phyloP scores from a whole-genome alignment of 805 yeast species.

The Suhomyces kilbournensis region DNA sequence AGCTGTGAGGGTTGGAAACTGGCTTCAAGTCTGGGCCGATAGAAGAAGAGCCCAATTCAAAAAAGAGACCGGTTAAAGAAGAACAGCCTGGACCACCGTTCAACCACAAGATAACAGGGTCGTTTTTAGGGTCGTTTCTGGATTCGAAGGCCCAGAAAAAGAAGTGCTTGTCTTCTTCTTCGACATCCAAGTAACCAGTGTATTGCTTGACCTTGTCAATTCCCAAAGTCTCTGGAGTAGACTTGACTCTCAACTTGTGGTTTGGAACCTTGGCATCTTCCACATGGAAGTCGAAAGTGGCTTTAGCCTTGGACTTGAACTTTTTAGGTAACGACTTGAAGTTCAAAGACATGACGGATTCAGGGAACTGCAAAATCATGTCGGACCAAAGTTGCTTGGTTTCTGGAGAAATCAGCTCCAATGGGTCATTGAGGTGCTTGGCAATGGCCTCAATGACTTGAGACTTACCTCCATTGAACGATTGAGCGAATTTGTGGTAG shows the following conservation, averaged over 20 bases:
- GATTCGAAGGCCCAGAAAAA: slow-evolving; percentile 95
- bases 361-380: slow-evolving; percentile 59
- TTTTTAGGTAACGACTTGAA: slow-evolving; percentile 49
- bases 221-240: slow-evolving; percentile 66
- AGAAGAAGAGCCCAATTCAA: slow-evolving; percentile 87
- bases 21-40: slow-evolving; percentile 67
- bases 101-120: slow-evolving; percentile 87
- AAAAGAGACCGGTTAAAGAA: slow-evolving; percentile 82
- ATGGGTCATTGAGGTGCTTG: slow-evolving; percentile 48
- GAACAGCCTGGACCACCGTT: slow-evolving; percentile 98
- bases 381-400: slow-evolving; percentile 60
- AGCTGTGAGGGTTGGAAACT: slow-evolving; percentile 75
- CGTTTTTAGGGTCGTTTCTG: slow-evolving; percentile 79
- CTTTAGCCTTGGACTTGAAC: slow-evolving; percentile 7
- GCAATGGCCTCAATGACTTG: slow-evolving; percentile 47
- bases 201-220: slow-evolving; percentile 79
- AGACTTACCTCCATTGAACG: slow-evolving; percentile 10
- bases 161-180: slow-evolving; percentile 81
- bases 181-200: slow-evolving; percentile 82
- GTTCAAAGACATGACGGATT: slow-evolving; percentile 48
- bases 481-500: slow-evolving; percentile 5
- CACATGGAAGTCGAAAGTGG: slow-evolving; percentile 39
- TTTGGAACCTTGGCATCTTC: slow-evolving; percentile 38
- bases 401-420: slow-evolving; percentile 47
- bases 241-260: slow-evolving; percentile 58